Conservation (phyloP, 345 rosid genomes). For the Linum usitatissimum region DNA sequence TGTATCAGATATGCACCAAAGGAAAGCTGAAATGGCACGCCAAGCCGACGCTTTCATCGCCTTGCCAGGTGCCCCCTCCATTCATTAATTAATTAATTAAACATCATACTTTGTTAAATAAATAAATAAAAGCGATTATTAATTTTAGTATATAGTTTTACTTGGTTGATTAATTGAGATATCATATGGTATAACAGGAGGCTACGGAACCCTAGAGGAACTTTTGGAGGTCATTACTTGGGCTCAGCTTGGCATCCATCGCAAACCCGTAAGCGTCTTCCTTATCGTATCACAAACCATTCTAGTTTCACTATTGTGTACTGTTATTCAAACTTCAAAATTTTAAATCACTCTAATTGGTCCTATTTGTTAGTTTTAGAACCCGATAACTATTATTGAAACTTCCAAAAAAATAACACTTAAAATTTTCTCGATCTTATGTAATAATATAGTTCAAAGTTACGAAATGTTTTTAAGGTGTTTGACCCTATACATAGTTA, state of each 20-base stretch:
- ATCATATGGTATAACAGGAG: conserved; percentile 36
- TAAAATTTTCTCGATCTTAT: too few relatives aligned
- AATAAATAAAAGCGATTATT: not conserved
- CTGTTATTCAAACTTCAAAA: too few relatives aligned
- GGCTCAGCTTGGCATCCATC: conserved; percentile 97
- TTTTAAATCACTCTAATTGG: too few relatives aligned
- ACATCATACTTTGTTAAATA: not conserved
- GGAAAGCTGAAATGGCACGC: conserved; percentile 95
- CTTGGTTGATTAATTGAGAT: not conserved
- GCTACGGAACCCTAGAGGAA: conserved; percentile 94
- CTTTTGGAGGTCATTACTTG: conserved; percentile 91
- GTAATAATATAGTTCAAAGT: too few relatives aligned
- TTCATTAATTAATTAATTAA: not conserved
- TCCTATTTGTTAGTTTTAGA: too few relatives aligned
- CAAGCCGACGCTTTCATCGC: conserved; percentile 95
- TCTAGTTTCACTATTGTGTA: too few relatives aligned
- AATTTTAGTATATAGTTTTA: not conserved
- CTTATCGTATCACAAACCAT: not conserved
- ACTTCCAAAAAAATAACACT: too few relatives aligned
- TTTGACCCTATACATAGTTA: not conserved
- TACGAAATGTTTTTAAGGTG: not conserved
- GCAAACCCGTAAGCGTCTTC: conserved; percentile 59
- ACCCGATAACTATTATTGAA: too few relatives aligned
- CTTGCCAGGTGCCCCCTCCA: conserved; percentile 50
- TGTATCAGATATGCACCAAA: conserved; percentile 86